Base-by-base conservation (phyloP, 139 green algal species). In the Haematococcus sp. region DNA sequence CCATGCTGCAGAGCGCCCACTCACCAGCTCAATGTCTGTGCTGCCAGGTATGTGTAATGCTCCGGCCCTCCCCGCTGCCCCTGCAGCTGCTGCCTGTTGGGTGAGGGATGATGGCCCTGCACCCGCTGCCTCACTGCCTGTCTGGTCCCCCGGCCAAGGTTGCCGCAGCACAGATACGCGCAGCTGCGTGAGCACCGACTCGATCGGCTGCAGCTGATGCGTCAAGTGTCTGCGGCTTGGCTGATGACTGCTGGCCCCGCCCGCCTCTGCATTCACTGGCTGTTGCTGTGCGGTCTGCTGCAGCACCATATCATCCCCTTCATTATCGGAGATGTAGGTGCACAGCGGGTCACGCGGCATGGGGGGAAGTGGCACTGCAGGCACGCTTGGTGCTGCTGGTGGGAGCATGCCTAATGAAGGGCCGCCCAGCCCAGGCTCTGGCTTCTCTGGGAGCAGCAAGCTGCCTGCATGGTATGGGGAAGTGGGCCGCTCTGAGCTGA, bases 1-100 rank as follows among this genome's bases (percentile, higher is more conserved):
- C 79, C 83, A 85, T 15, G 83, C 83, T 1, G 44, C 40, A n/a
- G 32, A 79, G n/a, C 33, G 7, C 15, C 43, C 30, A 43, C 25
- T n/a, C 25, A 32, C 35, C 2, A 52, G 11, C 40, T 49, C 40
- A 7, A 11, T 11, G 7, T 7, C 7, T 11, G 40, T 11, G 7
- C 7, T 49, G 11, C 40, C 40, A 19, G 40, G 7, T 49, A 11
- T 19, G 32, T 68, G 70, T 25, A 34, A 31, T 13, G 60, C 25
- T 11, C 15, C 60, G 60, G 16, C 60, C 60, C 40, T 44, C 4
- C 66, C 11, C 54, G 25, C 61, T 68, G 68, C 59, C 67, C 44
- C 75, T 73, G 68, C 61, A 61, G 63, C 27, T 58, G 63, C 63
- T 70, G 51, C 43, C 40, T 49, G 40, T 49, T 49, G 40, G 11